Evolutionary conservation across 495 filamentous ascomycete species (phyloP), one percentile per base, ranked within the genome.

Genomic region (Aspergillus biplanus): DNA sequence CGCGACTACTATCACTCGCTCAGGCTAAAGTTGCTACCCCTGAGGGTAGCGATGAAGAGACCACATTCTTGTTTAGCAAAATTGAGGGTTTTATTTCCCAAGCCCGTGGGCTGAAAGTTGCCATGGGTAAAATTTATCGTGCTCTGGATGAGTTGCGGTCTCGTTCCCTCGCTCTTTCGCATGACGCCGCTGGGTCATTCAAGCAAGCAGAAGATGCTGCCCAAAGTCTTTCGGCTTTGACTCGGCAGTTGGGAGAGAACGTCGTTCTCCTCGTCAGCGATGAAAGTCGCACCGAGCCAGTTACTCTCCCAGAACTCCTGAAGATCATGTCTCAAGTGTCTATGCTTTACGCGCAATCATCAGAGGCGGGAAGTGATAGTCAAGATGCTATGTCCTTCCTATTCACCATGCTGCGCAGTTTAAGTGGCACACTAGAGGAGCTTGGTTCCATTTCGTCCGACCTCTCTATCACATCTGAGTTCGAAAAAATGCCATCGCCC

Each of bases 31-130:
- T 87, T 1, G 58, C 73, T 5, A 53, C 61, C 8, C 62, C 69
- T n/a, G 80, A 78, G 50, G 79, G 80, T 47, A 71, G 75, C 11
- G 80, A 82, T 34, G 89, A 90, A 61, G 83, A 90, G 56, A 80
- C 81, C n/a, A 73, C 83, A 35, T 84, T 89, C 67, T 86, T 96
- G 47, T 65, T 84, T n/a, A 85, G 83, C 65, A 90, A 89, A 70
- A 78, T 88, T 15, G 92, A 97, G 37, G 73, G 79, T 7, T 85
- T 95, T 21, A 81, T 93, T 62, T 84, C 82, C 35, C 88, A 91
- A 66, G 89, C 90, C 6, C 87, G 94, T 56, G 92, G 89, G 69
- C 84, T 89, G 37, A 97, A 97, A 75, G 91, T 97, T 21, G 83
- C 96, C 31, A 87, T 89, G 65, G 82, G 85, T 54, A 98, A 98